These are phyloP conservation scores for Solidago caesia DNA, from an alignment of 129 eudicot genomes.

Conservation along the genomic window DNA sequence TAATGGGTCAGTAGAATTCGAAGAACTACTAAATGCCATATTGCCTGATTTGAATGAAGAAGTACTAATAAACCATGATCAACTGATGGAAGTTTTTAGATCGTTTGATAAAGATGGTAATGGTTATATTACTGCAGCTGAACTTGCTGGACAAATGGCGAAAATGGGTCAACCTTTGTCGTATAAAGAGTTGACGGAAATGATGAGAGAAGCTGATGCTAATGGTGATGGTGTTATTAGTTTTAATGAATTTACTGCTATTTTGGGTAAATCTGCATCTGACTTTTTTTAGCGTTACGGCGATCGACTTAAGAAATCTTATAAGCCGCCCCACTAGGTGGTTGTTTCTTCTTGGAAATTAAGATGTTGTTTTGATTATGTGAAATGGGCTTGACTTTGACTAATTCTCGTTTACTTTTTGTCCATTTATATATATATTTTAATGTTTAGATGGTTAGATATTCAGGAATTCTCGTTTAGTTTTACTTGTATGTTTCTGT, in stretches of 20 bases:
- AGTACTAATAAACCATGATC: conserved; percentile 57
- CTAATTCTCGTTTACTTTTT: not conserved
- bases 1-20: conserved; percentile 70
- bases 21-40: conserved; percentile 49
- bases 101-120: conserved; percentile 67
- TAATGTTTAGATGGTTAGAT: no score
- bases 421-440: no score
- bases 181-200: conserved; percentile 56
- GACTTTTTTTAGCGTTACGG: conserved; percentile 48
- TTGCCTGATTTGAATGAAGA: conserved; percentile 51
- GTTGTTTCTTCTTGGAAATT: conserved; percentile 3
- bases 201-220: conserved; percentile 74
- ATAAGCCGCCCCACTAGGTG: no score
- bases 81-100: conserved; percentile 60
- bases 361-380: no score
- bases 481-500: no score
- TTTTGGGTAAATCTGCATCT: conserved; percentile 63
- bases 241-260: conserved; percentile 57
- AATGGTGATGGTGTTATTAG: conserved; percentile 80
- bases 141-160: conserved; percentile 74
- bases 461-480: no score
- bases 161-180: conserved; percentile 78
- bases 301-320: conserved; percentile 28
- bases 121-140: conserved; percentile 72
- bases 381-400: conserved; percentile 3